A percentile compares a stretch with the other conserved stretches of the same genome.
Conservation (phyloP, 768 basidiomycete genomes). For the Chalciporus sphaerocephalus region DNA sequence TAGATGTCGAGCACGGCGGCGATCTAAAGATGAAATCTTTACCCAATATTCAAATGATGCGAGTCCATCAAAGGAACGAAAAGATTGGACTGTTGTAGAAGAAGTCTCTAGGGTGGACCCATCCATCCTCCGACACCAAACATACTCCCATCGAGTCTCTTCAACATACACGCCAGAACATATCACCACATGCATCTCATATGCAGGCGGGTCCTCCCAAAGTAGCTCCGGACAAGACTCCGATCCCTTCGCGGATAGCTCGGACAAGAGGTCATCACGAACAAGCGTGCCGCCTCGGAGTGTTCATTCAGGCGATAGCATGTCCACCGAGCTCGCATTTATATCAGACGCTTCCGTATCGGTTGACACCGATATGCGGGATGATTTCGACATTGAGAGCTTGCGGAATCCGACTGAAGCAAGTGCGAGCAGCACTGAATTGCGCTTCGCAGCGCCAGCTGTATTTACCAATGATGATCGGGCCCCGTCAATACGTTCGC, state of each 20-base stretch:
- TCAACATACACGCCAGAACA: background rate
- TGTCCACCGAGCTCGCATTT: slow-evolving; percentile 8
- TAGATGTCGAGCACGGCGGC: slow-evolving; percentile 1
- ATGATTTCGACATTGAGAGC: background rate
- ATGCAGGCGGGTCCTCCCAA: slow-evolving; percentile 8
- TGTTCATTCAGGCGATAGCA: slow-evolving; percentile 4
- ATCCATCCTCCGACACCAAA: background rate
- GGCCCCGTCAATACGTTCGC: background rate
- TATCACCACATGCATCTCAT: background rate
- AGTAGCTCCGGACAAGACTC: slow-evolving; percentile 8
- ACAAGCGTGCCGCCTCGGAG: slow-evolving; percentile 6
- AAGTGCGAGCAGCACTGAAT: slow-evolving; percentile 19
- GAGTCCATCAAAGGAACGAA: background rate
- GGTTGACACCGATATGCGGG: background rate
- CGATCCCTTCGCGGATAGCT: slow-evolving; percentile 17
- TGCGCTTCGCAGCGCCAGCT: slow-evolving; percentile 14
- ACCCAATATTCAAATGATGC: background rate
- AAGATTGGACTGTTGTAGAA: background rate
- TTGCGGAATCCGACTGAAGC: background rate
- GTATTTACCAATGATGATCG: background rate
- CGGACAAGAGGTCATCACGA: slow-evolving; percentile 8
- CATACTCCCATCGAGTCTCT: background rate
- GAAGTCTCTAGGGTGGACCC: background rate
- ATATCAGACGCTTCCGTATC: background rate
- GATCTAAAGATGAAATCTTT: background rate